Conservation (phyloP, 2,329 filamentous ascomycete genomes). For the Penicillium sp. region DNA sequence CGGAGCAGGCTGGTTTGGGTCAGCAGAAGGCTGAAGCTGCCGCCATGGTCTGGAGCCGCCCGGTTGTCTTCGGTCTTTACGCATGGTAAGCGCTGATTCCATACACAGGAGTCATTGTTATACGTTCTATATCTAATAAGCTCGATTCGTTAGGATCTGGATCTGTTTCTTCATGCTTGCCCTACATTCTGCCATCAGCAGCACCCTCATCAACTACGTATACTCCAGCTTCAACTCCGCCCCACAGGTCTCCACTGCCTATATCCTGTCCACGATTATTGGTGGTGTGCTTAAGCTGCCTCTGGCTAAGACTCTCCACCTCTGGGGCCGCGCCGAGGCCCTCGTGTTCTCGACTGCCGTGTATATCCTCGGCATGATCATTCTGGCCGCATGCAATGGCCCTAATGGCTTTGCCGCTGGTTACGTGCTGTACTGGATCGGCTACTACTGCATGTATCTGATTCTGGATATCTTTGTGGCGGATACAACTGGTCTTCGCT, state of each 20-base stretch:
- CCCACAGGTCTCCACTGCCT: slow-evolving; percentile 49
- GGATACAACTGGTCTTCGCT: slow-evolving; percentile 58
- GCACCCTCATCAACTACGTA: slow-evolving; percentile 46
- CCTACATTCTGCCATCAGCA: slow-evolving; percentile 41
- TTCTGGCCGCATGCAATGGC: slow-evolving; percentile 59
- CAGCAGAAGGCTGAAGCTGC: slow-evolving; percentile 41
- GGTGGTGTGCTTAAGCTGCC: slow-evolving; percentile 58
- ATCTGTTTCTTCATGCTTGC: slow-evolving; percentile 45
- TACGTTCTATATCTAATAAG: slow-evolving; percentile 1
- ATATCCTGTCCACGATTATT: slow-evolving; percentile 54
- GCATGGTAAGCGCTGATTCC: slow-evolving; percentile 25
- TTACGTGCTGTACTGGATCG: slow-evolving; percentile 59
- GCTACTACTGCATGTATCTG: slow-evolving; percentile 53
- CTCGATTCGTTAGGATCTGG: slow-evolving; percentile 38
- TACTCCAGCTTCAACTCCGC: slow-evolving; percentile 51
- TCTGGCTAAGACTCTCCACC: slow-evolving; percentile 58
- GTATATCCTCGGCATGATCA: slow-evolving; percentile 50
- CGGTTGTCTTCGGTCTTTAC: slow-evolving; percentile 31
- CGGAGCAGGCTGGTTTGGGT: slow-evolving; percentile 12
- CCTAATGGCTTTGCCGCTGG: slow-evolving; percentile 60
- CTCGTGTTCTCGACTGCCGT: slow-evolving; percentile 48
- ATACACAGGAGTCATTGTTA: not conserved
- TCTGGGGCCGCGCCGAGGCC: slow-evolving; percentile 61
- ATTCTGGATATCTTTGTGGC: slow-evolving; percentile 58
- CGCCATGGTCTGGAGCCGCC: slow-evolving; percentile 40